phyloP scores from a whole-genome alignment of 192 early-diverging fungal species.

The Umbelopsis vinacea region DNA sequence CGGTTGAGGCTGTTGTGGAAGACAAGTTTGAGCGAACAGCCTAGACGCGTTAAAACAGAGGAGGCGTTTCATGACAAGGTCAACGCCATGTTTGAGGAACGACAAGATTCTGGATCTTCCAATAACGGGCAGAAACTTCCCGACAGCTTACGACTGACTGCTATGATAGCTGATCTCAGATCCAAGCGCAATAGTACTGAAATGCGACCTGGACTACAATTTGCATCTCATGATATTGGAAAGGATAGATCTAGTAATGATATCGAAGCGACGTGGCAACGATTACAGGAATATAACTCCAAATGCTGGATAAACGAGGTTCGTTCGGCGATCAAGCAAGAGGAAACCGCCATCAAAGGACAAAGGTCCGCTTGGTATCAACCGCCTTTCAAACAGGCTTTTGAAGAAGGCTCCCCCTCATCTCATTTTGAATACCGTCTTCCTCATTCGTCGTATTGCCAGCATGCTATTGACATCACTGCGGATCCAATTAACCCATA shows the following conservation, averaged over 20 bases:
- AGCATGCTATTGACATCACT: not conserved
- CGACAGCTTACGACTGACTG: constrained; percentile 1
- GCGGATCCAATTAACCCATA: constrained; percentile 10
- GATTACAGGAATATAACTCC: constrained; percentile 31
- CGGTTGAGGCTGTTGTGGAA: constrained; percentile 30
- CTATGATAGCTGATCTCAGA: not conserved
- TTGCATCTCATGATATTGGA: not conserved
- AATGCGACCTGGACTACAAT: not conserved
- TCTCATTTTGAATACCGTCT: not conserved
- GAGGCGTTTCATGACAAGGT: constrained; percentile 26
- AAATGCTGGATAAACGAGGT: constrained; percentile 33
- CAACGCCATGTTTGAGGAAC: constrained; percentile 5
- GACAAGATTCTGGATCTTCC: not conserved
- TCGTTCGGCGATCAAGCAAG: constrained; percentile 2
- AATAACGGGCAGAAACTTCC: not conserved
- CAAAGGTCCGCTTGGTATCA: not conserved
- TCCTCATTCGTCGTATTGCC: not conserved
- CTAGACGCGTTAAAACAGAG: constrained; percentile 32
- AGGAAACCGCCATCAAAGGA: not conserved
- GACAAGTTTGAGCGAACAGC: constrained; percentile 33
- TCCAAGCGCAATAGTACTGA: not conserved
- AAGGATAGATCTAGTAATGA: not conserved
- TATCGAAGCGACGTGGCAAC: constrained; percentile 24
- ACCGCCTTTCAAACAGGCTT: not conserved
- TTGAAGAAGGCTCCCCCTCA: not conserved